Base-by-base conservation (phyloP, 345 rosid species). In the Lepidium didymum region DNA sequence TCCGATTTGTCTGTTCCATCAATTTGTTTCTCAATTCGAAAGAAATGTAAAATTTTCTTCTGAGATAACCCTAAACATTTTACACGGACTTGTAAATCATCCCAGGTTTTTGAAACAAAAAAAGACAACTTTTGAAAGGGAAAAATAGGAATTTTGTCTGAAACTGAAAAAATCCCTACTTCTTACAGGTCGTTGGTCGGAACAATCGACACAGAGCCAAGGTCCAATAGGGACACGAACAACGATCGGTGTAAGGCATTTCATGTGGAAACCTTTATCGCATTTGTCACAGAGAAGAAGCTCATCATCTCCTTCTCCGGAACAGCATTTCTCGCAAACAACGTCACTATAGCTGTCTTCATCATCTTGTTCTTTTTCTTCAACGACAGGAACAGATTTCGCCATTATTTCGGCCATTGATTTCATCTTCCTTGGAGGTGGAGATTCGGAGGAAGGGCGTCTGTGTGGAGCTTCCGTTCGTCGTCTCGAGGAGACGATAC, bases 241-340 rank as follows among this genome's bases (percentile, higher is more conserved):
- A 14, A 91, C 86, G 51, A 91, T 91, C 49, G 97, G 97, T 62
- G 93, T 70, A 70, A 91, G 72, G 69, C 97, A 89, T 67, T 84
- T 87, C 96, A 91, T 89, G 70, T 91, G 97, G 41, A 80, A 91
- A n/a, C 97, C 97, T 58, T 69, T 77, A 14, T 91, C 94, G 68
- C 97, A 91, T 83, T 85, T 89, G 12, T 91, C 96, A 37, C 97
- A 91, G 19, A 89, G 64, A 31, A 91, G 84, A 36, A 91, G 84
- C 86, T 87, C 93, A 21, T 82, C 93, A n/a, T 80, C 61, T 18
- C 68, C 68, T 10, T 91, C 96, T 34, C 90, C 97, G 3, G 82
- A 80, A 56, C 83, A 79, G 56, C 97, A 86, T 85, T 91, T 81
- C 81, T 84, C 85, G 69, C 96, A 91, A 73, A 29, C 68, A 42